A percentile compares a stretch with the other conserved stretches of the same genome.
Conservation (phyloP, 305 asterid species). For the Stenogyne calaminthoides region DNA sequence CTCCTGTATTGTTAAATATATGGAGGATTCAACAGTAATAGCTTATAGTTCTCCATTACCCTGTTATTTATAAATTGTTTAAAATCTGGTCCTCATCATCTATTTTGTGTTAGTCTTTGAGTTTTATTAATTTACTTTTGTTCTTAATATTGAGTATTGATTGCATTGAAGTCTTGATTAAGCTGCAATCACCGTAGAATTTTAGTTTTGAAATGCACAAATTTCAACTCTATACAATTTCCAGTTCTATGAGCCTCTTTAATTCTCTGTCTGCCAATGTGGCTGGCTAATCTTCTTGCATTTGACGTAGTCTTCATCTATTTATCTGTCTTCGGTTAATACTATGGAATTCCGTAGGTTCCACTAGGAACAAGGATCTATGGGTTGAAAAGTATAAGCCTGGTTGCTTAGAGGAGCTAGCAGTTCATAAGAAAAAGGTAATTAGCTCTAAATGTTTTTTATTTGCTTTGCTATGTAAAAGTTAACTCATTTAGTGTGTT, state of each 20-base stretch:
- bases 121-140: conserved; percentile 18
- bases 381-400: conserved; percentile 88
- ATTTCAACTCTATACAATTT: conserved; percentile 18
- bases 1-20: conserved; percentile 18
- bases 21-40: conserved; percentile 10
- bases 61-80: neutral
- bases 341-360: conserved; percentile 43
- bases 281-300: conserved; percentile 23
- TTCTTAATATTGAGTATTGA: neutral
- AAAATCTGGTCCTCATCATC: conserved; percentile 2
- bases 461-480: conserved; percentile 7
- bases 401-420: conserved; percentile 70
- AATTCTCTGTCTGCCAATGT: neutral
- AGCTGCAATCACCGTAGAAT: conserved; percentile 1
- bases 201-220: conserved; percentile 4
- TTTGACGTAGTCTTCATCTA: conserved; percentile 11
- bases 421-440: conserved; percentile 96
- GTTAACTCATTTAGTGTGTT: conserved; percentile 29
- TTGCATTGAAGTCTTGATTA: conserved; percentile 5
- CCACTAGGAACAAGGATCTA: conserved; percentile 47
- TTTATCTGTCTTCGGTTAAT: conserved; percentile 25
- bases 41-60: conserved; percentile 5
- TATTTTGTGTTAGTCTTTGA: conserved; percentile 15
- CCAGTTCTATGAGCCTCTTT: neutral
- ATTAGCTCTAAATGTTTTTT: conserved; percentile 13